Base-by-base conservation (phyloP, 1,284 basidiomycete species). In the Sporisorium graminicola region DNA sequence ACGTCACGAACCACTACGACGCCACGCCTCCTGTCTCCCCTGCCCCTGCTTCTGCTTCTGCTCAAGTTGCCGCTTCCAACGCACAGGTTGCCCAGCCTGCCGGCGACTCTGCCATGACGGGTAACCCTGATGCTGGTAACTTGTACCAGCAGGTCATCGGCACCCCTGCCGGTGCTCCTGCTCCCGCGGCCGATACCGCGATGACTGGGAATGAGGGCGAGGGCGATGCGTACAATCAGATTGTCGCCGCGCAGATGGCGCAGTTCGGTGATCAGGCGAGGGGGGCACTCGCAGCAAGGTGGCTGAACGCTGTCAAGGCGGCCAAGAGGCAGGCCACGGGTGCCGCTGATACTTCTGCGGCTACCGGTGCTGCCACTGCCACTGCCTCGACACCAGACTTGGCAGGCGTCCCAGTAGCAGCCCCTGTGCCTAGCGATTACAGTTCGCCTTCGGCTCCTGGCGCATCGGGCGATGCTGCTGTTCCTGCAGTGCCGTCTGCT, bases 171-270 rank as follows among this genome's bases (percentile, higher is more conserved):
- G 64, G 40, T 10, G 50, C 57, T 10, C 35, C 56, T 7, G 8
- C 40, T 2, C 9, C 49, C 8, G 24, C 50, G 18, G 37, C n/a
- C 8, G 8, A 49, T 20, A 18, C 47, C 8, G 8, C 27, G 7
- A 16, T 65, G 57, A 54, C 20, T 6, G 65, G 65, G 3, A 44
- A 61, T 13, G 40, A 54, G 16, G 55, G 46, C 16, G 27, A 68
- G 37, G 65, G 65, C 5, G 54, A 62, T 46, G 56, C 31, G 26
- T 72, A 60, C 43, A 35, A 43, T 8, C 42, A 50, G 26, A 57
- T 74, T 10, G 54, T 74, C 16, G 72, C 53, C 6, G 54, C 62
- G 42, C 72, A 74, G 55, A 69, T 69, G 65, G 49, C 33, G 3
- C 47, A 54, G 33, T 58, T 74, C 22, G 65, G 71, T 8, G 46